Evolutionary conservation across 140 eudicot species (phyloP), one percentile per base, ranked within the genome.

Genomic region (Oenanthe javanica): DNA sequence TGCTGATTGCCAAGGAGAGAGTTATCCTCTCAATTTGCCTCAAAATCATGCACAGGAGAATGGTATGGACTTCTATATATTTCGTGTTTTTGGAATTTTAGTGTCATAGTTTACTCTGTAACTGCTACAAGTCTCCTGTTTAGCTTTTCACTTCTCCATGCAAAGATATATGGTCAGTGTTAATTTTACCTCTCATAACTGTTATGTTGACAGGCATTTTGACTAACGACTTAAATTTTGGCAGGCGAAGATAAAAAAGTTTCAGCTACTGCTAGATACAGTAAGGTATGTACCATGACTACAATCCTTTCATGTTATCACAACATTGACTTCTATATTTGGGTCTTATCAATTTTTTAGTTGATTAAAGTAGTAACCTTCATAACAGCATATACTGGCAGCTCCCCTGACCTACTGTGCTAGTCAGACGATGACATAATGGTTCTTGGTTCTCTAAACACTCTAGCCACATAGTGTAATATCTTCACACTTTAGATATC

Each of bases 1-100:
- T 73, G 23, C 76, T 18, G 98, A 92, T 73, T 92, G 83, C 77
- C 88, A 89, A 85, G 98, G 93, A 69, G 98, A 94, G 87, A 94
- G 86, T 79, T 86, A 84, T 73, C 31, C 51, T n/a, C 92, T 61
- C 31, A 76, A 45, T 82, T 43, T 86, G 55, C 88, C 87, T 77
- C 89, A 82, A 79, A 79, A 64, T 81, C 48, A 81, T 71, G 79
- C 78, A 47, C 86, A 84, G 5, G 91, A 82, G 80, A 91, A 87
- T 90, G 97, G 97, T 94, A 86, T 76, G 70, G 31, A 75, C 52
- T 47, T 52, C 6, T 42, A 42, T 19, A 27, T 11, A 27, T 2
- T 23, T 18, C 0, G 3, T 25, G 2, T 27, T 75, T 18, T 10
- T n/a, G 8, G 47, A 72, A n/a, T 1, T 45, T 21, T 23, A 47